A percentile compares a stretch with the other conserved stretches of the same genome.
Evolutionary conservation across 2,329 filamentous ascomycete genomes (phyloP).

Genomic region (Biscogniauxia mediterranea): DNA sequence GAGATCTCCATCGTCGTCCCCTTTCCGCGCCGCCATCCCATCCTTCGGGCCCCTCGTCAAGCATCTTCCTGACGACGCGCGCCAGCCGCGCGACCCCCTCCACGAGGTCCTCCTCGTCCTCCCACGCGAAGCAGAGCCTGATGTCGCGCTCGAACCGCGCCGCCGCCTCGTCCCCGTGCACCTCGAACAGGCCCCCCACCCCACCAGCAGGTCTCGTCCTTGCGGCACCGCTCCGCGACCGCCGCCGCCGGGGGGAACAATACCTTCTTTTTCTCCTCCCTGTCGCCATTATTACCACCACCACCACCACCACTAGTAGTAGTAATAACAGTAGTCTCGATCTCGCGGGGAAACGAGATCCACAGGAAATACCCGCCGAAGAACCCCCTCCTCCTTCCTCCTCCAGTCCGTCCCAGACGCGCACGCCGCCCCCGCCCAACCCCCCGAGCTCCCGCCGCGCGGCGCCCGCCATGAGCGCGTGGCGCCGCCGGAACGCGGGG

Average conservation of each 20-base stretch:
- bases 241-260: constrained; percentile 48
- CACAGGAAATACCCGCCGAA: constrained; percentile 88
- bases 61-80: constrained; percentile 34
- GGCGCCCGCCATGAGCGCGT: constrained; percentile 53
- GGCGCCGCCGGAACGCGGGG: constrained; percentile 46
- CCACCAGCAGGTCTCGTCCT: constrained; percentile 67
- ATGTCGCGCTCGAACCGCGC: constrained; percentile 59
- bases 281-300: not conserved
- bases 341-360: constrained; percentile 58
- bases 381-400: constrained; percentile 31
- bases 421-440: constrained; percentile 57
- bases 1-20: not conserved
- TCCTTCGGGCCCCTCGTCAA: constrained; percentile 16
- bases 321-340: too few relatives aligned
- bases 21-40: constrained; percentile 5
- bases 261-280: too few relatives aligned
- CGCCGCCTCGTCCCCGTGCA: constrained; percentile 53
- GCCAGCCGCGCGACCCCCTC: constrained; percentile 68
- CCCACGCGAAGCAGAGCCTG: constrained; percentile 71
- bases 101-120: constrained; percentile 60
- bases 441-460: constrained; percentile 60
- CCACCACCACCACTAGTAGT: too few relatives aligned
- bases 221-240: constrained; percentile 55
- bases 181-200: constrained; percentile 70
- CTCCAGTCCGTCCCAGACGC: constrained; percentile 32